Conservation (phyloP, 163 green algal genomes). For the Scenedesmus sp. region DNA sequence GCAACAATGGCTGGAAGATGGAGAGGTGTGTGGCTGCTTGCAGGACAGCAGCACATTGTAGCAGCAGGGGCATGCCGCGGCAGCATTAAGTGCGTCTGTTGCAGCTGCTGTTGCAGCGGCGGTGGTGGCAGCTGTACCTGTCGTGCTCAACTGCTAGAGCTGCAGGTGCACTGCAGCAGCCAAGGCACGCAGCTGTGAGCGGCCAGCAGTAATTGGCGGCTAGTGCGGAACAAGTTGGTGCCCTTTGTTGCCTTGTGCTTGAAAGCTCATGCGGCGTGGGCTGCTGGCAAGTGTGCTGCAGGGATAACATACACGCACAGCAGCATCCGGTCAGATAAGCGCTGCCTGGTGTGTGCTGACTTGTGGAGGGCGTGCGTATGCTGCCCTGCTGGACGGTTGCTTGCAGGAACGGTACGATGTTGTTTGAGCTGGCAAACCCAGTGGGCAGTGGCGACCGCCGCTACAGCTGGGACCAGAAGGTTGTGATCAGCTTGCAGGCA, state of each 20-base stretch:
- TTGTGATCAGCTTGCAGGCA: not conserved
- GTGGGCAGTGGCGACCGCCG: not conserved
- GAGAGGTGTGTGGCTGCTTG: constrained; percentile 21
- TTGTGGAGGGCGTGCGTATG: not conserved
- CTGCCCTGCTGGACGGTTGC: not conserved
- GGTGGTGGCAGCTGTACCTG: not conserved
- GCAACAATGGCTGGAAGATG: not conserved
- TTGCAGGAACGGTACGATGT: constrained; percentile 34
- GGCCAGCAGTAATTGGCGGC: not conserved
- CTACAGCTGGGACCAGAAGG: constrained; percentile 53
- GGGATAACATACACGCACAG: no score
- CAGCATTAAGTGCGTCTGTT: not conserved
- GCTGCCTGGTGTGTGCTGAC: not conserved
- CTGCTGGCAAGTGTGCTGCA: no score
- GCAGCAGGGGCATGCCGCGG: not conserved
- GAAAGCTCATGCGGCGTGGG: no score
- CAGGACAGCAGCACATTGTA: not conserved
- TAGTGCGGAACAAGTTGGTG: not conserved
- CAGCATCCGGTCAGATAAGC: no score
- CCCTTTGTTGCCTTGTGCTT: no score
- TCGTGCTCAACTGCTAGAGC: not conserved
- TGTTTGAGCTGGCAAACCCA: constrained; percentile 47
- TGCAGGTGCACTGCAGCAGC: not conserved
- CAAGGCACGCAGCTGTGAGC: not conserved
- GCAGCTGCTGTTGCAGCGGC: not conserved